Evolutionary conservation across 768 basidiomycete species (phyloP).

Genomic region (Leccinum fibrillosum): DNA sequence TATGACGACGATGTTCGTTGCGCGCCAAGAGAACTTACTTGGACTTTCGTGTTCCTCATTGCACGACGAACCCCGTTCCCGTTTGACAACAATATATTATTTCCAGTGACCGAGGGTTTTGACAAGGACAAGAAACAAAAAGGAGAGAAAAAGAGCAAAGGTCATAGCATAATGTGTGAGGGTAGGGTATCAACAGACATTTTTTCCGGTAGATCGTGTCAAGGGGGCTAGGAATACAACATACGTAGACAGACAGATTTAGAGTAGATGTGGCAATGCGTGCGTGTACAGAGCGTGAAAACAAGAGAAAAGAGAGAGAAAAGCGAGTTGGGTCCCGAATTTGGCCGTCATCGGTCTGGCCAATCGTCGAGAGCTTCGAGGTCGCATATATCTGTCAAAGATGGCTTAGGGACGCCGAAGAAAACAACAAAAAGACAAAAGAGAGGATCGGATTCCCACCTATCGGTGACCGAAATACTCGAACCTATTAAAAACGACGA

Average conservation of each 20-base stretch:
- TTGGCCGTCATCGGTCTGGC: slow-evolving; percentile 17
- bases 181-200: neutral
- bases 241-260: slow-evolving; percentile 14
- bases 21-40: neutral
- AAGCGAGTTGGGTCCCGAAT: neutral
- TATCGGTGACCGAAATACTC: slow-evolving; percentile 31
- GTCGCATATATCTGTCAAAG: slow-evolving; percentile 27
- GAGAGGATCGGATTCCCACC: slow-evolving; percentile 15
- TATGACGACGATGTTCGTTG: too few relatives aligned
- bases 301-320: neutral
- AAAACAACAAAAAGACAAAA: neutral
- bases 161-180: slow-evolving; percentile 9
- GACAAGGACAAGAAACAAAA: neutral
- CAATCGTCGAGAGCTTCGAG: slow-evolving; percentile 23
- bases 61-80: neutral
- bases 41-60: neutral
- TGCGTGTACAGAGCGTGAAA: slow-evolving; percentile 1
- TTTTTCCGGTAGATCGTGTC: slow-evolving; percentile 2
- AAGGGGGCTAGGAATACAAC: slow-evolving; percentile 18
- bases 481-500: slow-evolving; percentile 18
- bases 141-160: neutral
- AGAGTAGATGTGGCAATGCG: slow-evolving; percentile 20
- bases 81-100: slow-evolving; percentile 5
- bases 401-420: neutral
- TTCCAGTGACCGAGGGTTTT: slow-evolving; percentile 7